A percentile compares a stretch with the other conserved stretches of the same genome.
Evolutionary conservation across 345 rosid genomes (phyloP).

Genomic region (Eucalyptus paniculata): DNA sequence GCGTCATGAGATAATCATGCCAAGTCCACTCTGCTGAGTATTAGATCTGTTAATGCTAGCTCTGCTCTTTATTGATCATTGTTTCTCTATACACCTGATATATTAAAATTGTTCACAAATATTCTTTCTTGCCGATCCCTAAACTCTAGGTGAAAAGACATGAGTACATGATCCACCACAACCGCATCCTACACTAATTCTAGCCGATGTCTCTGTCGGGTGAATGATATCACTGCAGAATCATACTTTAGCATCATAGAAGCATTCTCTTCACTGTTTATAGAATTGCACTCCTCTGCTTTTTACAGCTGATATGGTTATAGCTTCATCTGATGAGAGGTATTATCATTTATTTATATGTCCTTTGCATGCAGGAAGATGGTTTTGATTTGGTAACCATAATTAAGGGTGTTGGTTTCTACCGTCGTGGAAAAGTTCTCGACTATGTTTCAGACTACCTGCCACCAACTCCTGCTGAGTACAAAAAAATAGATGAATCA

Average conservation of each 20-base stretch:
- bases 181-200: neutral
- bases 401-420: constrained; percentile 31
- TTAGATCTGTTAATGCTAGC: neutral
- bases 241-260: neutral
- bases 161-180: neutral
- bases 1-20: neutral
- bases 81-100: neutral
- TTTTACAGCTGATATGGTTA: neutral
- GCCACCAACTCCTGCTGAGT: constrained; percentile 34
- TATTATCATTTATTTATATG: neutral
- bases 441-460: constrained; percentile 38
- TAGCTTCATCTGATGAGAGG: neutral
- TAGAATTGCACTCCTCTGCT: neutral
- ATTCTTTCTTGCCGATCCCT: neutral
- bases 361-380: constrained; percentile 31
- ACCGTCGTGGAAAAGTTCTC: constrained; percentile 35
- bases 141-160: neutral
- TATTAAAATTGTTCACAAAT: neutral
- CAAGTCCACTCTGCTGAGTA: neutral
- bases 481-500: constrained; percentile 12
- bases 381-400: constrained; percentile 24
- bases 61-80: neutral
- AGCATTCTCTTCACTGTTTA: neutral
- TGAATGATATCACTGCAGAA: neutral
- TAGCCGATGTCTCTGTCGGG: neutral